phyloP scores from a whole-genome alignment of 768 basidiomycete species.

The Podaxis carcinomalis region DNA sequence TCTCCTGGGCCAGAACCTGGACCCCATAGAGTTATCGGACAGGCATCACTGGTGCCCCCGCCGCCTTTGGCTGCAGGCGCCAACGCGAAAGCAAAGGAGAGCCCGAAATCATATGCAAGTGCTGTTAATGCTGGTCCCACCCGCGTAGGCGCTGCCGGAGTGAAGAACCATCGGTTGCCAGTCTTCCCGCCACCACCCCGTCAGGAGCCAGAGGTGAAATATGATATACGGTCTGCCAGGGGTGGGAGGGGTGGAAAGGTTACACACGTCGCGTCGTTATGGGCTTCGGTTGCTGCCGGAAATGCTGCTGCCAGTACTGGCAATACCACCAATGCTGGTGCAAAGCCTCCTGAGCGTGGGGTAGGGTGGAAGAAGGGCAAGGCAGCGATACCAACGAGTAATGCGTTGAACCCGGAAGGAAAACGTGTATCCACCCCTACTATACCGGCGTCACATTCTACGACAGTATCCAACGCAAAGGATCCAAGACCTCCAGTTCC shows the following conservation, averaged over 20 bases:
- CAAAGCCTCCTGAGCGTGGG: neutral
- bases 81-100: neutral
- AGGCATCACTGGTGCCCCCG: neutral
- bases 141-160: neutral
- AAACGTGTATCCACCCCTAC: too few relatives aligned
- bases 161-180: conserved; percentile 22
- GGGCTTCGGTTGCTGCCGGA: conserved; percentile 51
- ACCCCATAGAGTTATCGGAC: neutral
- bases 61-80: neutral
- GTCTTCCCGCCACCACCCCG: conserved; percentile 25
- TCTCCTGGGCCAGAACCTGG: neutral
- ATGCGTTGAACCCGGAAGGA: too few relatives aligned
- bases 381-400: too few relatives aligned
- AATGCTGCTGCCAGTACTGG: neutral
- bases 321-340: neutral
- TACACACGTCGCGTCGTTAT: conserved; percentile 67
- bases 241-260: conserved; percentile 77
- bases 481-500: neutral
- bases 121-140: neutral
- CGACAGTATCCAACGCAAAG: neutral
- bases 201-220: conserved; percentile 52
- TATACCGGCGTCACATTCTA: neutral
- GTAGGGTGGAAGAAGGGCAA: neutral
- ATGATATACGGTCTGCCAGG: conserved; percentile 72
- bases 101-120: conserved; percentile 3